Base-by-base conservation (phyloP, 805 yeast genomes). In the Teunomyces funiuensis region DNA sequence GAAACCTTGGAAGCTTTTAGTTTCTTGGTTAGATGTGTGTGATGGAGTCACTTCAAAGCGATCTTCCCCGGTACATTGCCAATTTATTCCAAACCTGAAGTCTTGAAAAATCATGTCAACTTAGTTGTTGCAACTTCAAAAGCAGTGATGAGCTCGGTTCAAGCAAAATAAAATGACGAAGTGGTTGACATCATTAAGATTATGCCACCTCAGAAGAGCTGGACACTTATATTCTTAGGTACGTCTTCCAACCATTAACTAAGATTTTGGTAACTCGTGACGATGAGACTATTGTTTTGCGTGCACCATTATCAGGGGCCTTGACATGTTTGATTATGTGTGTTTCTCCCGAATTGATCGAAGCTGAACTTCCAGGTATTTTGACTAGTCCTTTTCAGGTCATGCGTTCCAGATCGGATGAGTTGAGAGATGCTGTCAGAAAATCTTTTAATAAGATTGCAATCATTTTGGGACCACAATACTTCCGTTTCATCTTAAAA, bases 381-480 rank as follows among this genome's bases (percentile, higher is more conserved):
- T 70, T 93, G 49, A 86, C 97, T 0, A 80, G 82, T 48, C 73
- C 89, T n/a, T 89, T 97, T 59, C 97, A 91, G 58, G 84, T 88
- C 22, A 71, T 93, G 60, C 75, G 97, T 50, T 80, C 93, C 19
- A 80, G 88, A 56, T 79, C 90, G 3, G 96, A 88, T 59, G 96
- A 85, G 45, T 69, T 90, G 29, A 81, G 99, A 66, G 97, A 93
- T 55, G 79, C 88, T 2, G 83, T 87, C 7, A 76, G 99, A 55
- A 83, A 82, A 46, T 79, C 84, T 14, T 66, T 93, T 39, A 81
- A 86, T 17, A 77, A 76, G 47, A 80, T 89, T 36, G 72, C 85
- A 2, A 53, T 63, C 1, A 67, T 77, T 22, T 70, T 91, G 25
- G 98, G 98, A 1, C 73, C 95, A 0, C 60, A 64, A 16, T 89